Base-by-base conservation (phyloP, 148 eudicot species). In the Cornus florida region DNA sequence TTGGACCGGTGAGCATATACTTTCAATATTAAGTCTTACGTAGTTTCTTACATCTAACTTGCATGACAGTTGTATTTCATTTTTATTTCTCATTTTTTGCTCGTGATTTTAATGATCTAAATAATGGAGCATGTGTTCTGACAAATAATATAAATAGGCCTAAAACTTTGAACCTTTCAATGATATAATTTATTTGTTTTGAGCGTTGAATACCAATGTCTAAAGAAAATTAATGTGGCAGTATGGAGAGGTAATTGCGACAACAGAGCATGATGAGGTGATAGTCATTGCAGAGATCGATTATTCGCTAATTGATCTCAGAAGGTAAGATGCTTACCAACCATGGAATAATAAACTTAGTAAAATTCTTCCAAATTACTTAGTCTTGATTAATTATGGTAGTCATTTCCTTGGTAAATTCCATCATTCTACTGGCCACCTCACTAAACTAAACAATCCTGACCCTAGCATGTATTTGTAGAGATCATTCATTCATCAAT, bases 221-320 rank as follows among this genome's bases (percentile, higher is more conserved):
- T 74, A 62, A 74, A 73, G 23, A 43, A 60, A 23, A 74, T 74
- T 28, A 60, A 33, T 76, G 74, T 46, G 57, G 83, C 92, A 94
- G 96, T 94, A 92, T 86, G 98, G 98, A 81, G 96, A 94, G 84
- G 84, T 94, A 72, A 78, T 89, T 70, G 96, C 94, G 22, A 94
- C 94, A 19, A 88, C 96, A 32, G 96, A 92, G 73, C 92, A 94
- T 33, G 98, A 86, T 7, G 98, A 94, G 79, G 91, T 89, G 31
- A 87, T 78, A 32, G 78, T 94, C 74, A 83, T 94, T 14, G 84
- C 91, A 59, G 94, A 94, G 77, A 86, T 92, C 24, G 94, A 94
- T 82, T 94, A 94, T 80, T 89, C 98, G 31, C 78, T 75, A 35
- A 77, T 90, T 31, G 96, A 90, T 71, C 90, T 89, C n/a, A 85